Conservation (phyloP, 2,329 filamentous ascomycete genomes). For the Colletotrichum sp. region DNA sequence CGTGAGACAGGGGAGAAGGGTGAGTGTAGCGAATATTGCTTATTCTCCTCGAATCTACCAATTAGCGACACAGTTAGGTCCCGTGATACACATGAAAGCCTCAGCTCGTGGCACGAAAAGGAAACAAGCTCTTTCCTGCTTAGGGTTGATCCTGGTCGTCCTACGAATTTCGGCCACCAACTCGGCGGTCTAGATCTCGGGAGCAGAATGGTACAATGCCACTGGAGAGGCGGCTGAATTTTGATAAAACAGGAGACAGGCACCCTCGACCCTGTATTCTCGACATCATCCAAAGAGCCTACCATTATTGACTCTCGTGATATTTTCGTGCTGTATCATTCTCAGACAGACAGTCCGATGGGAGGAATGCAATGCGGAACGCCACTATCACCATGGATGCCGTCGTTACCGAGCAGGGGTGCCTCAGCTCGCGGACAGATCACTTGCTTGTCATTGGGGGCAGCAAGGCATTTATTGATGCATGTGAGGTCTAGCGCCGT, state of each 20-base stretch:
- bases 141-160: background rate
- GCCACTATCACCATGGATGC: background rate
- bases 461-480: constrained; percentile 6
- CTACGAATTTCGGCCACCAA: background rate
- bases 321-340: background rate
- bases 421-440: constrained; percentile 1
- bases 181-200: background rate
- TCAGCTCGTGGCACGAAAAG: background rate
- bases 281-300: background rate
- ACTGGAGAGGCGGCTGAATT: background rate
- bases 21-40: background rate
- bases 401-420: background rate
- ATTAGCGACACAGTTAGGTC: background rate
- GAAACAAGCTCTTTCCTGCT: constrained; percentile 6
- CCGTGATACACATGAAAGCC: background rate
- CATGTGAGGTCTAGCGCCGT: background rate
- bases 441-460: background rate
- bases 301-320: background rate
- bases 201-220: background rate
- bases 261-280: background rate
- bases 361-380: background rate
- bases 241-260: background rate
- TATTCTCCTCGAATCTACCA: background rate
- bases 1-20: background rate
- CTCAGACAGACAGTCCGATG: background rate